Base-by-base conservation (phyloP, 2,329 filamentous ascomycete genomes). In the Camillea tinctor region DNA sequence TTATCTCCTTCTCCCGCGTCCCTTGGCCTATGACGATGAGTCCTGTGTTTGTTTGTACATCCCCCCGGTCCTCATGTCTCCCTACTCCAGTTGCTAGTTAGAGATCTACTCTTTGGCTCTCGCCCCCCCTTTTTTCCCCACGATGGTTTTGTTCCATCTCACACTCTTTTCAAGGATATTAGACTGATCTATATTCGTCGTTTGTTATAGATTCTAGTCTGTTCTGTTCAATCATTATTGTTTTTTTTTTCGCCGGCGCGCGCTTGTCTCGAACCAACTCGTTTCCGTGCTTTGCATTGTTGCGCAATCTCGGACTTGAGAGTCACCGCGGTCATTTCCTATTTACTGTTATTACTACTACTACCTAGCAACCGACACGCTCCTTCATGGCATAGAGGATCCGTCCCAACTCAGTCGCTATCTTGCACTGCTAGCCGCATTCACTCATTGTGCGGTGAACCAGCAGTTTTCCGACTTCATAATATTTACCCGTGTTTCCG, bases 271-370 rank as follows among this genome's bases (percentile, higher is more conserved):
- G n/a, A 13, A 30, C 23, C 49, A 19, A 50, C 15, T 13, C 49
- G 21, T 23, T 21, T 50, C 49, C 19, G 49, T 23, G 1, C 49
- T 21, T 21, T 50, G 19, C 49, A 19, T 21, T 50, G 49, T 50
- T 50, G 4, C 7, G 49, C 49, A 13, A 50, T 50, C 19, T 50
- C 49, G 49, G 19, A 50, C 44, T 57, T 54, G 54, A 62, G 58
- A 59, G 52, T 59, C 24, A 61, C 60, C 36, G 51, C 20, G 62
- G 61, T 64, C 63, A 53, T 54, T 65, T 61, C 11, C 58, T 65
- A 13, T 55, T 60, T 36, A 22, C 26, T 30, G 13, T 11, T 30
- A 30, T 65, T 4, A 54, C 58, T 36, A 22, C 26, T 30, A 30
- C 26, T 30, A 30, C 26, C 56, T 54, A 22, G 36, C 24, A 53